phyloP scores from a whole-genome alignment of 257 asterid genomes.

The Solanum medicagineum region DNA sequence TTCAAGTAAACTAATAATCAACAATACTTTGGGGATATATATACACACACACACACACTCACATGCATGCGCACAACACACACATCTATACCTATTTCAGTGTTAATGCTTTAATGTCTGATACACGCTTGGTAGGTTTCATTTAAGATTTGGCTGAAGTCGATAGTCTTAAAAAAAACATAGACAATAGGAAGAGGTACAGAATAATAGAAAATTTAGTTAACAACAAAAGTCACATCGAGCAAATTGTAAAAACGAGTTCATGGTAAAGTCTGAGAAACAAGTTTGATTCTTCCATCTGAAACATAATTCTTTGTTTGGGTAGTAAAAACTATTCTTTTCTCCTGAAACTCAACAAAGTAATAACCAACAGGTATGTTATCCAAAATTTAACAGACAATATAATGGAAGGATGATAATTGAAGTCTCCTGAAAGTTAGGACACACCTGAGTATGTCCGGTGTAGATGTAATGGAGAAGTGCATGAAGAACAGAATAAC shows the following conservation, averaged over 20 bases:
- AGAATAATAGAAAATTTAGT: not conserved
- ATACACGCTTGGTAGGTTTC: not conserved
- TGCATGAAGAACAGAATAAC: constrained; percentile 55
- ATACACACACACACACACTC: too few species aligned
- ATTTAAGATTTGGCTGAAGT: not conserved
- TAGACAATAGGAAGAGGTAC: not conserved
- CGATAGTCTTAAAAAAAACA: not conserved
- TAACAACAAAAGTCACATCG: not conserved
- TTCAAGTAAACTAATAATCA: not conserved
- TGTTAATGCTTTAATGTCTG: not conserved
- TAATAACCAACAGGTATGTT: not conserved
- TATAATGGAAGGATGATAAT: not conserved
- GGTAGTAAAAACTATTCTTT: not conserved
- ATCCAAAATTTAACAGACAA: not conserved
- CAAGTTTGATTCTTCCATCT: not conserved
- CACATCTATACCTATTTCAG: not conserved
- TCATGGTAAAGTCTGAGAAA: not conserved
- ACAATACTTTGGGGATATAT: not conserved
- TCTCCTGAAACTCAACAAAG: not conserved
- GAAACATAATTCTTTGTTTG: not conserved
- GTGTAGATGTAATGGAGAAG: constrained; percentile 75
- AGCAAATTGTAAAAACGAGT: not conserved
- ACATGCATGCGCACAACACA: not conserved
- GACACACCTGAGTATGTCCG: constrained; percentile 66
- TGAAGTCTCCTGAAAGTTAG: not conserved